Evolutionary conservation across 805 yeast species (phyloP), one percentile per base, ranked within the genome.

Genomic region (Candida palmyrensis): DNA sequence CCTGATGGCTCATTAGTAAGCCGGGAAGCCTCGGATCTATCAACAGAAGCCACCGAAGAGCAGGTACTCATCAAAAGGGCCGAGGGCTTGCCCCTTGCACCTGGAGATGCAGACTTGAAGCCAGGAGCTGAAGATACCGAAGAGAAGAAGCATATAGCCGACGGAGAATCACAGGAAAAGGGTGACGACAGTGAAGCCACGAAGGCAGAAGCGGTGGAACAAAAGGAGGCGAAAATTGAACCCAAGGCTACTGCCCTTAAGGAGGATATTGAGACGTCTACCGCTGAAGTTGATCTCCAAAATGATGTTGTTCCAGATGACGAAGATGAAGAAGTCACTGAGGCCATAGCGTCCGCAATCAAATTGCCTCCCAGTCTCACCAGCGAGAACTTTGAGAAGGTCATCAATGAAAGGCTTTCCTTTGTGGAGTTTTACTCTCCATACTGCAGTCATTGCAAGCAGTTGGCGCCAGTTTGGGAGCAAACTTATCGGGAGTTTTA

Each of bases 361-460:
- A 38, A 39, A 20, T 40, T 73, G 11, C 92, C 92, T 0, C 67
- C 58, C 3, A 65, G 69, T 2, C 53, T 86, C 29, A 75, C 69
- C 0, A 43, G 52, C 3, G 68, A 58, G 1, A 67, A 62, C 14
- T 86, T 83, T 48, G 77, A 75, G 33, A 39, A 53, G 9, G 59
- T 62, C 23, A 49, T 76, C n/a, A 50, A 63, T 13, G 57, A 66
- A 7, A 82, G 82, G 3, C 59, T 79, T 14, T 81, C 88, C 48
- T 69, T 90, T 49, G 79, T 90, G 21, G 96, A 90, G 59, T 89
- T 87, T 58, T 92, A 60, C 53, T 86, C 96, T 20, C 98, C 98
- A 0, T 80, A 80, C 48, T 92, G 98, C 54, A 54, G 63, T 6
- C 97, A 90, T 57, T 92, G 98, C 60, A 71, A 63, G 40, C 66